These are phyloP conservation scores for Fusarium phyllophilum DNA, from an alignment of 2,329 filamentous ascomycete genomes.

Conservation along the genomic window DNA sequence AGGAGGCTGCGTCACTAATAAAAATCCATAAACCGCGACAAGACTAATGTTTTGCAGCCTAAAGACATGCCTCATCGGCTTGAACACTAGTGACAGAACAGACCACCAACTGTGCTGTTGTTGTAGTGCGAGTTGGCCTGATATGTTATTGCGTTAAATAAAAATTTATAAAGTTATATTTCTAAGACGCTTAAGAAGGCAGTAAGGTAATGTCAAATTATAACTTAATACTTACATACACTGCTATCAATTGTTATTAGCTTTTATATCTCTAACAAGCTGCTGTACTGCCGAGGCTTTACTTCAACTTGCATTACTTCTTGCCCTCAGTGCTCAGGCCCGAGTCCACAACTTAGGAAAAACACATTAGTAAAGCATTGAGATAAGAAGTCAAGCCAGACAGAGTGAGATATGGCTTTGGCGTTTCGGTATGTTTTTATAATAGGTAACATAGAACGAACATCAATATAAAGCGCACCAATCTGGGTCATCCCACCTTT, in stretches of 20 bases:
- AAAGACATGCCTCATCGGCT: background rate
- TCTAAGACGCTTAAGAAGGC: background rate
- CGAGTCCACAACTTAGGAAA: background rate
- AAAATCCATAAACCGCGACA: too few species aligned
- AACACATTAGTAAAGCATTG: background rate
- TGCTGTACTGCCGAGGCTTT: background rate
- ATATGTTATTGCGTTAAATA: background rate
- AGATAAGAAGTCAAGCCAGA: background rate
- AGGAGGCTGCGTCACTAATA: background rate
- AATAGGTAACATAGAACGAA: too few species aligned
- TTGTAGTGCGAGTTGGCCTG: background rate
- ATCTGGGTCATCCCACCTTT: background rate
- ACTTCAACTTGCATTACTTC: background rate
- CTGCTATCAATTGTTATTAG: background rate
- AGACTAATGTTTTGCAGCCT: background rate
- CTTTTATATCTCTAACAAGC: background rate
- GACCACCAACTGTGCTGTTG: background rate
- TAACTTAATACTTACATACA: background rate
- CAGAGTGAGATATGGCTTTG: background rate
- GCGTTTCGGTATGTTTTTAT: background rate
- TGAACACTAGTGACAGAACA: fast-evolving
- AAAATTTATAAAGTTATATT: fast-evolving
- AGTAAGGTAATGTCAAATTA: background rate
- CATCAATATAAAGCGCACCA: background rate
- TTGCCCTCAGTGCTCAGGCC: background rate